These are phyloP conservation scores for Sporothrix luriei DNA, from an alignment of 2,329 filamentous ascomycete genomes.

Conservation along the genomic window DNA sequence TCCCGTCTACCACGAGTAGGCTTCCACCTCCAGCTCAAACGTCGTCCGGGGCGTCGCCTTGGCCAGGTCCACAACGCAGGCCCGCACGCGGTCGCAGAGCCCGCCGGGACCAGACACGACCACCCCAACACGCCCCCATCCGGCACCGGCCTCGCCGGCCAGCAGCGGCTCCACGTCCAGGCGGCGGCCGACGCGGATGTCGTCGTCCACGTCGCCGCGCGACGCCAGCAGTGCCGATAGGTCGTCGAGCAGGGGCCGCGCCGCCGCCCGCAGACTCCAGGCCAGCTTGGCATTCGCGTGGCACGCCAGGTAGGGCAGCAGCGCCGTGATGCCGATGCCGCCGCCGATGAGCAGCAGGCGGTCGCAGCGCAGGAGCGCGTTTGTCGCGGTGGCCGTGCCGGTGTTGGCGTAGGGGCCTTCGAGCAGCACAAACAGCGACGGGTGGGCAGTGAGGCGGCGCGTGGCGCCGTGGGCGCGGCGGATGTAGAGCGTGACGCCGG, in stretches of 20 bases:
- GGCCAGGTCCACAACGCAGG: neutral
- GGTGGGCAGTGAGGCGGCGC: neutral
- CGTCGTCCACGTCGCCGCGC: neutral
- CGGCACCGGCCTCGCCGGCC: neutral
- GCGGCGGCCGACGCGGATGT: neutral
- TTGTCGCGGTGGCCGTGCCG: neutral
- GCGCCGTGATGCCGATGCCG: conserved; percentile 53
- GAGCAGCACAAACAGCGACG: neutral
- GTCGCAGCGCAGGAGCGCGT: conserved; percentile 36
- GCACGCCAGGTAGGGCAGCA: conserved; percentile 43
- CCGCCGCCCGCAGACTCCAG: neutral
- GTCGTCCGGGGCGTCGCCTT: neutral
- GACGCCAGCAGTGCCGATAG: neutral
- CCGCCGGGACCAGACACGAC: neutral
- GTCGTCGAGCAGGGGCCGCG: neutral
- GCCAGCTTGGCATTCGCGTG: conserved; percentile 46
- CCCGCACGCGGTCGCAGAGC: conserved; percentile 2
- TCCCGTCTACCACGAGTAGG: conserved; percentile 1
- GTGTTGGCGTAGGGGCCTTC: neutral
- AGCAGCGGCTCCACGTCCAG: neutral
- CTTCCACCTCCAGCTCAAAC: conserved; percentile 17
- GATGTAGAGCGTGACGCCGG: conserved; percentile 9
- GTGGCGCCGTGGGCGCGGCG: neutral
- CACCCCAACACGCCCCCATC: neutral
- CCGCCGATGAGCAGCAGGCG: conserved; percentile 50